These are phyloP conservation scores for Aspergillus sp. DNA, from an alignment of 2,329 filamentous ascomycete species.

Conservation along the genomic window DNA sequence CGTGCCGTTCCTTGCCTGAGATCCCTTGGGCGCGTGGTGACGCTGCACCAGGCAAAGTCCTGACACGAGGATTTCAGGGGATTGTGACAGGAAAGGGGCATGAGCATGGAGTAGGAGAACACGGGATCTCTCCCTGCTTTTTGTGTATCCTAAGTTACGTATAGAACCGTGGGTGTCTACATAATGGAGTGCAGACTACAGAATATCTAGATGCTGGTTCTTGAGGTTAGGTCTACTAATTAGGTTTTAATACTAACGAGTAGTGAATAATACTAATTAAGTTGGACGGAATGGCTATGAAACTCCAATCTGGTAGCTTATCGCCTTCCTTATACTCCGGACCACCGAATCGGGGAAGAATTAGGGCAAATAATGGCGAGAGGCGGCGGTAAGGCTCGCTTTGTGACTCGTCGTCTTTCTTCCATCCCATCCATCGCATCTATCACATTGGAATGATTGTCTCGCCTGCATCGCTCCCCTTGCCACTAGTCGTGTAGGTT, in stretches of 20 bases:
- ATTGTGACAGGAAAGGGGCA: background rate
- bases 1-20: background rate
- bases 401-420: background rate
- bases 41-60: background rate
- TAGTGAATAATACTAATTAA: too few species aligned
- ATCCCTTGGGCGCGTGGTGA: background rate
- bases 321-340: background rate
- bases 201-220: background rate
- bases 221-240: background rate
- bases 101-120: background rate
- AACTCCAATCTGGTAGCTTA: background rate
- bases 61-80: background rate
- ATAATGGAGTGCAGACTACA: too few species aligned
- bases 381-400: background rate
- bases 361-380: background rate
- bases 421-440: background rate
- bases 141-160: too few species aligned
- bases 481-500: background rate
- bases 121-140: background rate
- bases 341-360: background rate
- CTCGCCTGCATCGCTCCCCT: background rate
- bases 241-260: too few species aligned
- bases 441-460: background rate
- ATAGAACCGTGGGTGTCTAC: background rate
- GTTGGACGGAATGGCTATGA: background rate